Evolutionary conservation across 768 basidiomycete species (phyloP), one percentile per base, ranked within the genome.

Genomic region (Sarcodon sp.): DNA sequence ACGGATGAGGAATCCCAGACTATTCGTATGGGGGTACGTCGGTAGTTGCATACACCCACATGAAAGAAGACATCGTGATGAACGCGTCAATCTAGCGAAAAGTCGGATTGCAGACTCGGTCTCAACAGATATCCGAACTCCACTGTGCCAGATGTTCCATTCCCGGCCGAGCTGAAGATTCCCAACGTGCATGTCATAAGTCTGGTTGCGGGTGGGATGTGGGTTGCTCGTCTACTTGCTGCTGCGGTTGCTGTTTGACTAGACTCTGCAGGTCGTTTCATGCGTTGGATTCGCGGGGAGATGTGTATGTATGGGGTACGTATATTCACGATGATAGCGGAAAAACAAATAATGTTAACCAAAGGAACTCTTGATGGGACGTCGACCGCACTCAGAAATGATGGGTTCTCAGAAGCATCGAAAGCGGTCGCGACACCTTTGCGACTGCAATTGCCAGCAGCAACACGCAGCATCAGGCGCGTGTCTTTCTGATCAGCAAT

Each of bases 151-250:
- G 49, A 73, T 16, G 72, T 83, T 2, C 79, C 87, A 4, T 79
- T 72, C 56, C 90, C 90, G 1, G 64, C 71, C 3, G 72, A 77
- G 51, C 68, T 92, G 38, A 65, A 61, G 37, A 68, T 90, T 43
- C 76, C 76, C 11, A 72, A 71, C 33, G 72, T 66, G 13, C 74
- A 77, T 10, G 74, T 91, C 48, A 85, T 92, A 35, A 76, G 69
- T 51, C 66, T 93, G 37, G 74, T 77, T 36, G 86, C 89, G 0
- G 83, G 87, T 15, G 91, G 91, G 58, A 90, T 85, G 89, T 87
- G 57, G 53, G 79, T 64, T 33, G 27, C 46, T 35, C 36, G 33
- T 45, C 38, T 43, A 18, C 44, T 39, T 27, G 15, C 13, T 15
- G 39, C 13, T 45, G 43, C 50, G 44, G 31, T 47, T 48, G 37